Conservation (phyloP, 2,329 filamentous ascomycete genomes). For the Hypoxylon sp. region DNA sequence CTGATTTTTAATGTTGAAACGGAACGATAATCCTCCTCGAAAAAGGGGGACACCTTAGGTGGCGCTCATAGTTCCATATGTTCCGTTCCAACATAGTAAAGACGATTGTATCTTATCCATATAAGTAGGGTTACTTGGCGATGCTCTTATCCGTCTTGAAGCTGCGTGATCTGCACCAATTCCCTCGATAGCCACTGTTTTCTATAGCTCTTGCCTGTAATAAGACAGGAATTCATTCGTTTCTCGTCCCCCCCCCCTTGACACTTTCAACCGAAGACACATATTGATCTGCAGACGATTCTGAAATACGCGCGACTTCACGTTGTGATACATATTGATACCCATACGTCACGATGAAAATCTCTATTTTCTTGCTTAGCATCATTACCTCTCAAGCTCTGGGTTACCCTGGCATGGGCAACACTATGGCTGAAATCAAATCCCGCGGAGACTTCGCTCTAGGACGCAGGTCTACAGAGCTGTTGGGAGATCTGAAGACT, state of each 20-base stretch:
- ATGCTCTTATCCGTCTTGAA: constrained; percentile 9
- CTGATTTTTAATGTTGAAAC: constrained; percentile 4
- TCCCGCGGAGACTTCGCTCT: constrained; percentile 41
- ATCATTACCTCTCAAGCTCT: constrained; percentile 34
- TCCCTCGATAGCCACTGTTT: constrained; percentile 1
- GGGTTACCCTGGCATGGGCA: constrained; percentile 50
- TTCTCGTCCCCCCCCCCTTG: constrained; percentile 2
- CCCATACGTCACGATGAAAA: constrained; percentile 44
- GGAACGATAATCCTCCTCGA: constrained; percentile 7
- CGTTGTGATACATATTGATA: constrained; percentile 18
- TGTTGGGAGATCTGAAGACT: constrained; percentile 48
- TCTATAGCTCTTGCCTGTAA: constrained; percentile 15
- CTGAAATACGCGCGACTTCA: constrained; percentile 1
- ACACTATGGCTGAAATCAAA: constrained; percentile 48
- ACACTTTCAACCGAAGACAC: background rate
- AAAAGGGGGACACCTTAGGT: background rate
- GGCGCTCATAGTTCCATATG: background rate
- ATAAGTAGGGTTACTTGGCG: constrained; percentile 20
- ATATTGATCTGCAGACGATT: constrained; percentile 4
- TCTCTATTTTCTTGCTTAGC: constrained; percentile 35
- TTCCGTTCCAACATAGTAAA: background rate
- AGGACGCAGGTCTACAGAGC: constrained; percentile 39
- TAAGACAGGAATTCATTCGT: constrained; percentile 3
- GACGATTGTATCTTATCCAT: constrained; percentile 4
- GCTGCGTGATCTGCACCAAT: constrained; percentile 11